Base-by-base conservation (phyloP, 108 stramenopile species). In the Licmophora abbreviata region DNA sequence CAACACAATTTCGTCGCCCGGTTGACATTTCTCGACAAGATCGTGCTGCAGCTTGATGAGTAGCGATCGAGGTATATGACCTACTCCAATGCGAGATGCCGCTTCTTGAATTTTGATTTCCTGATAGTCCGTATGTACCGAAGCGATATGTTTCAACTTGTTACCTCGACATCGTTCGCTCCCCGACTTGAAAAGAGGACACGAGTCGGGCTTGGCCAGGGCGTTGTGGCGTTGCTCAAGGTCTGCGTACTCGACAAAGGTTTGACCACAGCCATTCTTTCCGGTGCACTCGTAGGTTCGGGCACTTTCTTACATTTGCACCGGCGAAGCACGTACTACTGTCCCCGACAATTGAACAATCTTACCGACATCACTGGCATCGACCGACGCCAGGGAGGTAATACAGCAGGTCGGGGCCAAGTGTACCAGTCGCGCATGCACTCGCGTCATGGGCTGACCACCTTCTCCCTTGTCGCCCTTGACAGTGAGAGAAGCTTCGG, bases 1-100 rank as follows among this genome's bases (percentile, higher is more conserved):
- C n/a, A 97, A 73, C 0, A 86, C 73, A 18, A 97, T 95, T 54
- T 97, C 94, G 62, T 99, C 99, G n/a, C 99, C 99, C 11, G 99
- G 93, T 59, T 96, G 87, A 59, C 80, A 81, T 5, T 43, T 51
- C 61, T 98, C 95, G 42, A 95, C 96, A 62, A 99, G 71, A 68
- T 97, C 97, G 59, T 96, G 88, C 42, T 78, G 69, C 30, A 97
- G 66, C 44, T 95, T 85, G 48, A 95, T 75, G 45, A 93, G 53
- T 10, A 97, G 63, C n/a, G 76, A 76, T 23, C 95, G 71, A 4
- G 99, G 99, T 24, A 96, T 87, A 48, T 74, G 66, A 5, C 97
- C 99, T 30, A 64, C 56, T 20, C 68, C 69, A 23, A 92, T 66
- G 32, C 66, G 70, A 23, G 82, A 70, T 22, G 85, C 83, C 9